These are phyloP conservation scores for Hysterangium stoloniferum DNA, from an alignment of 768 basidiomycete genomes.

Conservation along the genomic window DNA sequence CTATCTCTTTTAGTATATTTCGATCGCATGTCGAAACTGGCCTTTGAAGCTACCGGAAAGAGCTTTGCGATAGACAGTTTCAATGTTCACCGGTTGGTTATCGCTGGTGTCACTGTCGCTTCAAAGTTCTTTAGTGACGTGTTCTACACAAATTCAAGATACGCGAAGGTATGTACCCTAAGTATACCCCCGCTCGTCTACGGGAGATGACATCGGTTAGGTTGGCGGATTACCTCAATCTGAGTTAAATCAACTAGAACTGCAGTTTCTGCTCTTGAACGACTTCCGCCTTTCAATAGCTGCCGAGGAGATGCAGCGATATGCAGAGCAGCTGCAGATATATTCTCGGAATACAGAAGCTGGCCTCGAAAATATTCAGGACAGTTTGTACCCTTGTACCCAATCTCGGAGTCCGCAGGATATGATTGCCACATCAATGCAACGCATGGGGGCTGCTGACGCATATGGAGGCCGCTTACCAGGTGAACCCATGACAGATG, in stretches of 20 bases:
- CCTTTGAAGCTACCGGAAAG: slow-evolving; percentile 38
- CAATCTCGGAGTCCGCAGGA: slow-evolving; percentile 4
- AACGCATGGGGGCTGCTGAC: slow-evolving; percentile 14
- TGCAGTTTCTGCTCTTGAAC: slow-evolving; percentile 94
- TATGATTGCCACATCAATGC: slow-evolving; percentile 10
- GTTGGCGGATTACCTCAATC: slow-evolving; percentile 91
- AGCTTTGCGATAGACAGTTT: slow-evolving; percentile 92
- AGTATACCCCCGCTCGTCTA: background rate
- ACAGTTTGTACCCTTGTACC: background rate
- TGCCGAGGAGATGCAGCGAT: slow-evolving; percentile 86
- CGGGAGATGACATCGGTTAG: slow-evolving; percentile 29
- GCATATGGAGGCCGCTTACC: slow-evolving; percentile 24
- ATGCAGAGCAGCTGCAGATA: slow-evolving; percentile 82
- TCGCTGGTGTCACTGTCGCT: slow-evolving; percentile 98
- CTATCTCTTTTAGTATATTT: slow-evolving; percentile 92
- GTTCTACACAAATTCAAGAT: slow-evolving; percentile 97
- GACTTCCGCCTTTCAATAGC: slow-evolving; percentile 89
- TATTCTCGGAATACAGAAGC: slow-evolving; percentile 9
- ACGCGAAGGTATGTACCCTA: slow-evolving; percentile 75
- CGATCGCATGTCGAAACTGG: slow-evolving; percentile 82
- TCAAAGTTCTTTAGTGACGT: slow-evolving; percentile 99
- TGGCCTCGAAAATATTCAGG: background rate
- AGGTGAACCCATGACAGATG: slow-evolving; percentile 14
- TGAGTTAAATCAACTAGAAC: slow-evolving; percentile 93
- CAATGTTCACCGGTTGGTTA: slow-evolving; percentile 94